Percentiles rank a stretch among this genome's conserved stretches.
Conservation (phyloP, 2,329 filamentous ascomycete species). For the Fusarium chuoi region DNA sequence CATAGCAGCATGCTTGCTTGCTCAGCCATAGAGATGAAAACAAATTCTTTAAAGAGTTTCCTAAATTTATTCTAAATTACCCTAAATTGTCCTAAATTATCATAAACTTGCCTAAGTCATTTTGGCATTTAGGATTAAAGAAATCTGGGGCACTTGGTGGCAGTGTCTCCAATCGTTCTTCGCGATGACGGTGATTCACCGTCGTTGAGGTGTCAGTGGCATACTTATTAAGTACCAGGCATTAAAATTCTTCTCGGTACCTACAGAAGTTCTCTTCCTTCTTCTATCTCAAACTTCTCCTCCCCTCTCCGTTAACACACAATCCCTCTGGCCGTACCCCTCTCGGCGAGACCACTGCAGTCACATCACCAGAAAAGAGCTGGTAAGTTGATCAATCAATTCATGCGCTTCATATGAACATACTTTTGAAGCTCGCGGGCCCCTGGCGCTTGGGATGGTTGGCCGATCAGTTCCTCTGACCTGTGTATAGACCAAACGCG, state of each 20-base stretch:
- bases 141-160: neutral
- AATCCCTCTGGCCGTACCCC: neutral
- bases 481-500: neutral
- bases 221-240: neutral
- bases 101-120: accelerated
- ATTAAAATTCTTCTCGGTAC: neutral
- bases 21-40: neutral
- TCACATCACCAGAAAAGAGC: neutral
- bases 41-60: neutral
- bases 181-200: neutral
- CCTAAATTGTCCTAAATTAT: neutral
- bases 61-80: neutral
- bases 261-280: neutral
- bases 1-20: too few relatives aligned
- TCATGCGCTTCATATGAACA: neutral
- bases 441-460: neutral
- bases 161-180: neutral
- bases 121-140: neutral
- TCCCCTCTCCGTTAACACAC: neutral
- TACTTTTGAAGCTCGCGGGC: neutral
- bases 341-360: neutral
- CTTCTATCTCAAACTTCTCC: neutral
- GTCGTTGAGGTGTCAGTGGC: neutral
- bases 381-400: neutral
- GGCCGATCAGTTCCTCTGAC: neutral